Percentiles rank a stretch among this genome's conserved stretches.
Evolutionary conservation across 2,329 filamentous ascomycete species (phyloP).

Genomic region (Colletotrichum lentis): DNA sequence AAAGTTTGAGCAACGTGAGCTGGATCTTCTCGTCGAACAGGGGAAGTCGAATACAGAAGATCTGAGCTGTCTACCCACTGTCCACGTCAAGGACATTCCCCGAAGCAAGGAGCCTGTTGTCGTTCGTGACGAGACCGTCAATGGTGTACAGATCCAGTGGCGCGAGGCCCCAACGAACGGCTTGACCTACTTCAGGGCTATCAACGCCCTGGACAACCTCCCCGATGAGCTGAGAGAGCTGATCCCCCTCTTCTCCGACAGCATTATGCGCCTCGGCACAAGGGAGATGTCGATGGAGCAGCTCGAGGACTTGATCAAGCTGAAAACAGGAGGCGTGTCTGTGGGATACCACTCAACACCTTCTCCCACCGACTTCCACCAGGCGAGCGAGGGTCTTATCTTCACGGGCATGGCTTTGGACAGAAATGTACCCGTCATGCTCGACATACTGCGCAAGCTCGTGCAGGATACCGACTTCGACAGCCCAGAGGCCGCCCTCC

Average conservation of each 20-base stretch:
- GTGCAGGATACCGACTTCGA: conserved; percentile 91
- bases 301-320: conserved; percentile 92
- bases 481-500: conserved; percentile 78
- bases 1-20: conserved; percentile 78
- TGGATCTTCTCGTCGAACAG: conserved; percentile 82
- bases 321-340: conserved; percentile 91
- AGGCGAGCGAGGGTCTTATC: conserved; percentile 80
- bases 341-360: conserved; percentile 85
- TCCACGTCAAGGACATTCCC: conserved; percentile 89
- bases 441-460: conserved; percentile 81
- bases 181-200: conserved; percentile 91
- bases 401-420: conserved; percentile 90
- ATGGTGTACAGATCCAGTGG: conserved; percentile 81
- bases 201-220: conserved; percentile 80
- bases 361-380: conserved; percentile 74
- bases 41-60: conserved; percentile 85
- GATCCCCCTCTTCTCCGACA: conserved; percentile 89
- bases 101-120: conserved; percentile 71
- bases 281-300: conserved; percentile 90
- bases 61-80: conserved; percentile 84
- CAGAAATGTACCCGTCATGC: conserved; percentile 89
- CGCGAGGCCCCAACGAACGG: conserved; percentile 93
- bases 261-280: conserved; percentile 92
- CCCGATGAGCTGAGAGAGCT: conserved; percentile 85
- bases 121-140: conserved; percentile 70